Evolutionary conservation across 495 filamentous ascomycete species (phyloP).

Genomic region (Annulohypoxylon nitens): DNA sequence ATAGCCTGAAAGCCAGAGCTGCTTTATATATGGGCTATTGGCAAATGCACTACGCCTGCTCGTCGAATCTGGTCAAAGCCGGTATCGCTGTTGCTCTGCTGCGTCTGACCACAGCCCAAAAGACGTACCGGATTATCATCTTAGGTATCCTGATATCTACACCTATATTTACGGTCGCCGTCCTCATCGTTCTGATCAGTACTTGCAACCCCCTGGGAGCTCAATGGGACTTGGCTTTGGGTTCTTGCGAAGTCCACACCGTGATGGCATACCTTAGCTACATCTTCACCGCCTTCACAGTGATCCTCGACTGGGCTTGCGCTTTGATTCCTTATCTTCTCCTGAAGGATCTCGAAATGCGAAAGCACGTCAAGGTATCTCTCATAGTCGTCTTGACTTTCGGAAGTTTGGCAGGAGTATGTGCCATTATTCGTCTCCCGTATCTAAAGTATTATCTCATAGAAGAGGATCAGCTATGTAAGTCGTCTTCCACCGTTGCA

Average conservation of each 20-base stretch:
- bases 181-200: constrained; percentile 1
- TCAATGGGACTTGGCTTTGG: constrained; percentile 11
- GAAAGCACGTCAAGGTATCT: not conserved
- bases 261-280: constrained; percentile 15
- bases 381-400: constrained; percentile 12
- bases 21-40: constrained; percentile 4
- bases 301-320: constrained; percentile 11
- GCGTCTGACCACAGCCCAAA: constrained; percentile 12
- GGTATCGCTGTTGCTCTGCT: constrained; percentile 10
- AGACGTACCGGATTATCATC: not conserved
- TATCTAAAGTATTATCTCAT: constrained; percentile 16
- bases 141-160: constrained; percentile 9
- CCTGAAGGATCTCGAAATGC: constrained; percentile 2
- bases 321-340: constrained; percentile 10
- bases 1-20: constrained; percentile 2
- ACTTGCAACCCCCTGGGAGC: not conserved
- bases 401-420: constrained; percentile 9
- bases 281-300: constrained; percentile 10
- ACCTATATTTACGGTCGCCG: not conserved
- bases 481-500: not conserved
- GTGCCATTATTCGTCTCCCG: constrained; percentile 11
- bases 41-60: constrained; percentile 13
- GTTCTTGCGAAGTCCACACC: not conserved
- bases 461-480: constrained; percentile 10
- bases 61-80: constrained; percentile 12